Evolutionary conservation across 140 eudicot genomes (phyloP), one percentile per base, ranked within the genome.

Genomic region (Senecio squalidus): DNA sequence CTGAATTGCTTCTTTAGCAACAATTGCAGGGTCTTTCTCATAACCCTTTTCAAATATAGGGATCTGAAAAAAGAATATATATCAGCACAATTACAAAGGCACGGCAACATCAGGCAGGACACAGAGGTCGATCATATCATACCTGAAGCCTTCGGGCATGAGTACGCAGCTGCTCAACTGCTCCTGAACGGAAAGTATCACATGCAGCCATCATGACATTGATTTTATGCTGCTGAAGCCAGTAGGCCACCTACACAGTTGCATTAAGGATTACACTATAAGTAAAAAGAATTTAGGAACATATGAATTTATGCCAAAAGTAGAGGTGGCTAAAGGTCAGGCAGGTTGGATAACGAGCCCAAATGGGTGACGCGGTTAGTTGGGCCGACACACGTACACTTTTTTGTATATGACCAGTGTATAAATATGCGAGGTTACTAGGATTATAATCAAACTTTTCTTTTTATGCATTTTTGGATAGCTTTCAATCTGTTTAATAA

Each of bases 141-240:
- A 87, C 98, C 98, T 92, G 95, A 57, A 93, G 99, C 65, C 96
- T 79, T 44, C 90, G 95, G 6, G 96, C 99, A 73, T 93, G 99
- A 59, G 96, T 92, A 25, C 95, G 92, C 68, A 87, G 80, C 80
- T 93, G 96, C 79, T 88, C 95, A 60, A 93, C 95, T 43, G 99
- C 99, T 62, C 96, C 99, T 49, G 96, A 84, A 67, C 96, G 90
- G 71, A 93, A 93, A 10, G 96, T 93, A 61, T 93, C 99, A 64
- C 99, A 93, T 36, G 96, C 96, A 77, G 99, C 99, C 96, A 93
- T 93, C 99, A 88, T 93, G 18, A 93, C 99, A 56, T 81, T 84
- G 38, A 88, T 70, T 11, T 84, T 74, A 60, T 93, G 99, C 76
- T 93, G 99, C 78, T 64, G 83, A 72, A 93, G 92, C 99, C 96